phyloP scores from a whole-genome alignment of 1,284 basidiomycete species.

The Malassezia obtusa region DNA sequence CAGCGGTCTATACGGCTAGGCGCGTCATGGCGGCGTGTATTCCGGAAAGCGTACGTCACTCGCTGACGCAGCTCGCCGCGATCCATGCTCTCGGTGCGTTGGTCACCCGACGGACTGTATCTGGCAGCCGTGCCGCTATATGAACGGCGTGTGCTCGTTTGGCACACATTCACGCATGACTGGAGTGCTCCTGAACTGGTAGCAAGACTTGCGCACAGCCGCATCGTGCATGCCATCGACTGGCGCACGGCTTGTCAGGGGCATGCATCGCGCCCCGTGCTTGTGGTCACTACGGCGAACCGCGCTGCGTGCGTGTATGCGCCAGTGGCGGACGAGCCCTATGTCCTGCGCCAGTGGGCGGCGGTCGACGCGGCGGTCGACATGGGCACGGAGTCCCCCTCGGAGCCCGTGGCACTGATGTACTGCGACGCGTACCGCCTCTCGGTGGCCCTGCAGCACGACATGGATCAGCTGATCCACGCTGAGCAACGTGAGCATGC shows the following conservation, averaged over 20 bases:
- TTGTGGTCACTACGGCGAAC: slow-evolving; percentile 6
- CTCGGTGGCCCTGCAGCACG: slow-evolving; percentile 6
- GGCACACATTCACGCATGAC: not conserved
- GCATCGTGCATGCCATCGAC: slow-evolving; percentile 2
- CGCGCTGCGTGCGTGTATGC: slow-evolving; percentile 5
- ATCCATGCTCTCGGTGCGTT: slow-evolving; percentile 9
- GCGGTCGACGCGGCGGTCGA: slow-evolving; percentile 8
- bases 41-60: not conserved
- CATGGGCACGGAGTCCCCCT: not conserved
- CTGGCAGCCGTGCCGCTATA: slow-evolving; percentile 8
- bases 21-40: slow-evolving; percentile 1
- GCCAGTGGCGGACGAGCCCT: not conserved
- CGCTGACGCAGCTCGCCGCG: not conserved
- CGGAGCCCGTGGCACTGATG: slow-evolving; percentile 2
- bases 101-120: slow-evolving; percentile 12
- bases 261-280: not conserved
- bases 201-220: slow-evolving; percentile 4
- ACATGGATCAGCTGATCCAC: not conserved
- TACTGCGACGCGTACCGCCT: slow-evolving; percentile 9
- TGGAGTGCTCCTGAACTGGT: not conserved
- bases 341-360: slow-evolving; percentile 3
- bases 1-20: not conserved
- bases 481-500: not conserved
- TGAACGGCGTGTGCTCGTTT: slow-evolving; percentile 13
- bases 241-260: slow-evolving; percentile 5